Evolutionary conservation across 177 flowering plant species (phyloP), one percentile per base, ranked within the genome.

Genomic region (Tripterygium wilfordii): DNA sequence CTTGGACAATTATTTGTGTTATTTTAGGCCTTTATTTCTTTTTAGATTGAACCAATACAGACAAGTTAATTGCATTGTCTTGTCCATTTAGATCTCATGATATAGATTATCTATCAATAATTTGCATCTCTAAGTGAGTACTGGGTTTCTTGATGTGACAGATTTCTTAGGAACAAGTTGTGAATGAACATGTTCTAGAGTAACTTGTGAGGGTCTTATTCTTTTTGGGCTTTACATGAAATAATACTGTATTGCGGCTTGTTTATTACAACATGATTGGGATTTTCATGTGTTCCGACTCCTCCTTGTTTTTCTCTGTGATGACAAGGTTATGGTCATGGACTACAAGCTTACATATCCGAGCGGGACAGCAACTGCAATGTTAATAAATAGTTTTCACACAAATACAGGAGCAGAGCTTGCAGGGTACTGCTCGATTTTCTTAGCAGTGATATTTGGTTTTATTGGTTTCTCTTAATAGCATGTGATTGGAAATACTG

Each of bases 311-410:
- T n/a, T 3, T 38, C 5, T 43, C 18, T 13, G 21, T 45, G 36
- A 30, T 53, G 32, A 35, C 59, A 92, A n/a, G 99, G 80, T 89
- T 45, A 89, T 92, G 97, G 82, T 89, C 36, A 39, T 92, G 78
- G 92, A 86, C 48, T 86, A 87, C 69, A 84, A 86, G 68, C 90
- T 92, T 53, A 89, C 97, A 18, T 92, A 86, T 58, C 99, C 97
- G 6, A 86, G 99, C 66, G 99, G 97, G 36, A 92, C 99, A 20
- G 97, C 97, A 30, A 92, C 99, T 10, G 99, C 97, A 32, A 77
- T 83, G 91, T 59, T 92, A 64, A 92, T 92, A 19, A 92, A 92
- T 60, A 86, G 99, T 59, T 92, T 92, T 52, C 99, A 92, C 67
- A 92, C 99, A 54, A 69, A 58, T 59, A 40, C 80, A n/a, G 97